phyloP scores from a whole-genome alignment of 2,329 filamentous ascomycete species.

The Microsporum ferrugineum region DNA sequence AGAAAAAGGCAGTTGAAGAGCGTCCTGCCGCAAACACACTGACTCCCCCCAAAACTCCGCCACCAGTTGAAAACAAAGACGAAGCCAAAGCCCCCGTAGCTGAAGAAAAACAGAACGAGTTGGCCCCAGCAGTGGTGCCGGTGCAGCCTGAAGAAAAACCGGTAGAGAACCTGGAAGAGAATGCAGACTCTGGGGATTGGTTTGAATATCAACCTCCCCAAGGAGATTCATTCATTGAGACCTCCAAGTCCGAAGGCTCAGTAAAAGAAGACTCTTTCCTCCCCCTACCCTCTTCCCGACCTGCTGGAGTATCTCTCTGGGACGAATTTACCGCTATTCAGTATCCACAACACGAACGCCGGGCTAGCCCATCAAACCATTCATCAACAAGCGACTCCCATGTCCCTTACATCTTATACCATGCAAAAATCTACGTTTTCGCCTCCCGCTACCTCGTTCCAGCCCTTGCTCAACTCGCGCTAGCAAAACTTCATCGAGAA shows the following conservation, averaged over 20 bases:
- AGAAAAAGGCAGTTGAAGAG: slow-evolving; percentile 17
- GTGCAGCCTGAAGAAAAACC: slow-evolving; percentile 4
- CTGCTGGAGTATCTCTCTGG: slow-evolving; percentile 27
- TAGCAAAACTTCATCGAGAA: slow-evolving; percentile 31
- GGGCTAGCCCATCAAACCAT: slow-evolving; percentile 1
- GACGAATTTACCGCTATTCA: slow-evolving; percentile 29
- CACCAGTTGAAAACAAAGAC: slow-evolving; percentile 17
- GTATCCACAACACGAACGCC: slow-evolving; percentile 22
- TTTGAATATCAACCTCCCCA: slow-evolving; percentile 12
- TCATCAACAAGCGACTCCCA: slow-evolving; percentile 8
- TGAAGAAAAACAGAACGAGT: neutral
- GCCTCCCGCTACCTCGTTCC: slow-evolving; percentile 33
- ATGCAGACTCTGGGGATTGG: slow-evolving; percentile 8
- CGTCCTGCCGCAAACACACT: slow-evolving; percentile 19
- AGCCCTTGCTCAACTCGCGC: slow-evolving; percentile 30
- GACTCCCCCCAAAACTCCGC: slow-evolving; percentile 31
- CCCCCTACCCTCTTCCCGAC: slow-evolving; percentile 19
- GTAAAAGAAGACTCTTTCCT: slow-evolving; percentile 20
- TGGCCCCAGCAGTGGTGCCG: slow-evolving; percentile 10
- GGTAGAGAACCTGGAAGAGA: neutral
- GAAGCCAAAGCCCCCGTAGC: slow-evolving; percentile 4
- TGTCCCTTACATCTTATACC: slow-evolving; percentile 31
- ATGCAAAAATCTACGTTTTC: slow-evolving; percentile 36
- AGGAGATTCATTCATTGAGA: neutral
- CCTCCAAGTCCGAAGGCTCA: slow-evolving; percentile 5